Evolutionary conservation across 108 stramenopile genomes (phyloP).

Genomic region (Nitzschia inconspicua): DNA sequence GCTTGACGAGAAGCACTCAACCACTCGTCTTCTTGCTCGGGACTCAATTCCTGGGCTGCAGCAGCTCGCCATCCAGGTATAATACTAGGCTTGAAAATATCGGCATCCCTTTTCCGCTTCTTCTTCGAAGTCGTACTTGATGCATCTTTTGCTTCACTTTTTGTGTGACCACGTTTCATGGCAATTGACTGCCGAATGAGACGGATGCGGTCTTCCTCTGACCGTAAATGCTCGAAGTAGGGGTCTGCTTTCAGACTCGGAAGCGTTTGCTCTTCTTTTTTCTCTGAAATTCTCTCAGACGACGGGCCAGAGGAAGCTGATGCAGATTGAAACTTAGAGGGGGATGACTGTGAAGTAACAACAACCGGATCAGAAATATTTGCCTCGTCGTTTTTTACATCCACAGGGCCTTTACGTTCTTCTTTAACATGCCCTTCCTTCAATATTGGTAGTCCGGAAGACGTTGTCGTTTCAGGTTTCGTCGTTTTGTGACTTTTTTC

Average conservation of each 20-base stretch:
- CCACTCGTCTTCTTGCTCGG: slow-evolving; percentile 22
- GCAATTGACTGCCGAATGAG: slow-evolving; percentile 17
- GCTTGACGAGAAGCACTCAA: neutral
- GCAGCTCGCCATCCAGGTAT: slow-evolving; percentile 13
- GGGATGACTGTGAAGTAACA: no score
- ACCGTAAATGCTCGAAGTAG: slow-evolving; percentile 13
- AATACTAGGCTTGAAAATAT: slow-evolving; percentile 3
- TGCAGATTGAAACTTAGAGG: no score
- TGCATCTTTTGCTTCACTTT: slow-evolving; percentile 12
- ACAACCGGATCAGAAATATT: no score
- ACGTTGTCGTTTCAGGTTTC: no score
- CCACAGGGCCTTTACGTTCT: no score
- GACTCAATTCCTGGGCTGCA: slow-evolving; percentile 1
- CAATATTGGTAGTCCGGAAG: no score
- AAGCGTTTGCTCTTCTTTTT: no score
- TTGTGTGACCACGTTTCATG: slow-evolving; percentile 18
- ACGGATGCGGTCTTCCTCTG: slow-evolving; percentile 26
- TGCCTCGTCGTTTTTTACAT: no score
- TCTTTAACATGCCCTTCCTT: no score
- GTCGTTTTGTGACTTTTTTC: no score
- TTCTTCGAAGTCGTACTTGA: slow-evolving; percentile 10
- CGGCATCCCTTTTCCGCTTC: slow-evolving; percentile 23
- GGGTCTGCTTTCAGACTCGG: slow-evolving; percentile 17
- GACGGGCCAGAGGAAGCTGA: no score
- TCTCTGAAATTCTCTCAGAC: no score